Base-by-base conservation (phyloP, 768 basidiomycete species). In the Lentinula lateritia region DNA sequence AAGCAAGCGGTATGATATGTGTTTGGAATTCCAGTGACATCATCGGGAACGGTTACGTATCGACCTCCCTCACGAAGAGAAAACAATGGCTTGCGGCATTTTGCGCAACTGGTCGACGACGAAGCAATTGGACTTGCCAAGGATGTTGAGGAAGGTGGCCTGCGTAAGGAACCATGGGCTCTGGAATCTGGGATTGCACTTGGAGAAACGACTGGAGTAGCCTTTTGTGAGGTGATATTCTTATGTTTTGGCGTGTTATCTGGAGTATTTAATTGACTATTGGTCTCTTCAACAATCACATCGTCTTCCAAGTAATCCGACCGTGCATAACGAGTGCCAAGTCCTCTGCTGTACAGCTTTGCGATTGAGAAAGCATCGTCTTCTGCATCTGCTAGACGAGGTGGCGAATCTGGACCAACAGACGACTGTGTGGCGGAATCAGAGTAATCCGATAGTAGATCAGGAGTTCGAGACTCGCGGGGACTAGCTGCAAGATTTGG, bases 1-100 rank as follows among this genome's bases (percentile, higher is more conserved):
- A 94, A 93, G 69, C 92, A 94, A 46, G 84, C 80, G 3, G 82
- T 78, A 65, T 94, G 92, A 66, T 89, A 93, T 20, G 80, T 78
- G 69, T 81, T 80, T n/a, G 84, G 79, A 23, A 75, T 73, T 16
- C 76, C 76, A 35, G 75, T 73, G 13, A 76, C 77, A 38, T 76
- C 74, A 61, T 81, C 83, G 6, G 90, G 89, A 34, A 92, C 82
- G 2, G 88, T 89, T 36, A 92, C 83, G 70, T 86, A 92, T 61
- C 81, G 82, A 45, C 88, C 86, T 6, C 82, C 83, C 60, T 82
- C 81, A 32, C 75, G 77, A 3, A 79, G 72, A 46, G 78, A 80
- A 69, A 90, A 88, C 54, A 93, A 76, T 5, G 79, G 76, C 10
- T 77, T 75, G 12, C 71, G 72, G 65, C 92, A 93, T 67, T 80